Evolutionary conservation across 2,329 filamentous ascomycete genomes (phyloP), one percentile per base, ranked within the genome.

Genomic region (Fusarium bactridioides): DNA sequence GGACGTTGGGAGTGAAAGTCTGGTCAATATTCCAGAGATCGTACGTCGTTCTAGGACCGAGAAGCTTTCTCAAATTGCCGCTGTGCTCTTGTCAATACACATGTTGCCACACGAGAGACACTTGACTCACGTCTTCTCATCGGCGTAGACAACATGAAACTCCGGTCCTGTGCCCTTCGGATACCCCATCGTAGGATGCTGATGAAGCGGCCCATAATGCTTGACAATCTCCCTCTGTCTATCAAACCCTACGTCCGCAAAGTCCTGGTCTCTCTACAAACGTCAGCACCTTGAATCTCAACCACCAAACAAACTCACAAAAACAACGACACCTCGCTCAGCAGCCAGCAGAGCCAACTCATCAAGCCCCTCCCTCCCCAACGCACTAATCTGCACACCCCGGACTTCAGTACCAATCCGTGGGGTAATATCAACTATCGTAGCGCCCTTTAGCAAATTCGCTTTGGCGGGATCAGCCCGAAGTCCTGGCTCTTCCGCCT

Each of bases 1-100:
- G 79, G 1, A 77, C 68, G 6, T 80, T 79, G 1, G 78, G 70
- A 0, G 78, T 80, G n/a, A 80, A 79, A 1, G 78, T 79, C n/a
- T 80, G 79, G 43, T 80, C 79, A 1, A 80, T 67, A 19, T 80
- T 78, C 79, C 79, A 80, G 3, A 80, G 74, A 12, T 80, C 78
- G 12, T 79, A 80, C 2, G 72, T 73, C 2, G 77, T 76, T 4
- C 73, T 65, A 18, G 74, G 72, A 0, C 79, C 78, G 1, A 80
- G 67, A 0, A 80, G 77, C 5, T 57, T 77, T 54, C 79, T 72
- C 25, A 80, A 21, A 25, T 77, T 80, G 3, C 77, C 79, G 1
- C 73, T 77, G 5, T 8, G 53, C 16, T n/a, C 2, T 2, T 21
- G 18, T 54, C 7, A 38, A 15, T 23, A 9, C 1, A 2, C 1